Percentiles rank a stretch among this genome's conserved stretches.
Conservation (phyloP, 305 asterid genomes). For the Rubia peregrina region DNA sequence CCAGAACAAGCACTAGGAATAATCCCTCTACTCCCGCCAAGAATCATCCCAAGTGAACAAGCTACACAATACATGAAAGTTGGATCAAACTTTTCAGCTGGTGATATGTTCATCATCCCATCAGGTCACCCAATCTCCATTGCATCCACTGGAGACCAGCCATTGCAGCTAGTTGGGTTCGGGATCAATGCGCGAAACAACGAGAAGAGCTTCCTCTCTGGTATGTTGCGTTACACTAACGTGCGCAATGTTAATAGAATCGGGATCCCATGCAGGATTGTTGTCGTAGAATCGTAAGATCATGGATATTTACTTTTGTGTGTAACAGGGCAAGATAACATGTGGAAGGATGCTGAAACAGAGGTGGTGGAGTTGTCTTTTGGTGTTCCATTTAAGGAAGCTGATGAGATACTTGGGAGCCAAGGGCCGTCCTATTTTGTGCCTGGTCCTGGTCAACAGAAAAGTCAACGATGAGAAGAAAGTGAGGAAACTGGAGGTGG, state of each 20-base stretch:
- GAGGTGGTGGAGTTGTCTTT: conserved; percentile 37
- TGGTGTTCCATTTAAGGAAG: conserved; percentile 21
- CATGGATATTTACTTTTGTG: too few relatives aligned
- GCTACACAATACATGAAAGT: conserved; percentile 22
- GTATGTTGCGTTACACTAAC: conserved; percentile 13
- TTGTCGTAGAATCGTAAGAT: too few relatives aligned
- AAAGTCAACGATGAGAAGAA: background rate
- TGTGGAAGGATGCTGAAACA: conserved; percentile 30
- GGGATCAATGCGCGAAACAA: conserved; percentile 32
- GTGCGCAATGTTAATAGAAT: background rate
- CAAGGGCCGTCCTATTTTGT: conserved; percentile 30
- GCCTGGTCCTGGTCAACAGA: conserved; percentile 21
- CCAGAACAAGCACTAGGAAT: background rate
- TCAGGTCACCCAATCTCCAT: conserved; percentile 38
- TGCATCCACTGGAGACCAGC: conserved; percentile 25
- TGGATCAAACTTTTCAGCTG: conserved; percentile 27
- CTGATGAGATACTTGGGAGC: conserved; percentile 29
- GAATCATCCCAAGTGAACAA: background rate
- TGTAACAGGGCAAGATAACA: conserved; percentile 23
- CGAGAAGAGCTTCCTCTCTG: conserved; percentile 34
- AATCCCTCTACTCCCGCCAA: background rate
- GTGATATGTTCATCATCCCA: conserved; percentile 38
- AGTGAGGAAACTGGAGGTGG: conserved; percentile 15
- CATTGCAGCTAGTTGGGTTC: conserved; percentile 29
- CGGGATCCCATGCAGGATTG: background rate